phyloP scores from a whole-genome alignment of 331 rosid species.

The Stylosanthes scabra region DNA sequence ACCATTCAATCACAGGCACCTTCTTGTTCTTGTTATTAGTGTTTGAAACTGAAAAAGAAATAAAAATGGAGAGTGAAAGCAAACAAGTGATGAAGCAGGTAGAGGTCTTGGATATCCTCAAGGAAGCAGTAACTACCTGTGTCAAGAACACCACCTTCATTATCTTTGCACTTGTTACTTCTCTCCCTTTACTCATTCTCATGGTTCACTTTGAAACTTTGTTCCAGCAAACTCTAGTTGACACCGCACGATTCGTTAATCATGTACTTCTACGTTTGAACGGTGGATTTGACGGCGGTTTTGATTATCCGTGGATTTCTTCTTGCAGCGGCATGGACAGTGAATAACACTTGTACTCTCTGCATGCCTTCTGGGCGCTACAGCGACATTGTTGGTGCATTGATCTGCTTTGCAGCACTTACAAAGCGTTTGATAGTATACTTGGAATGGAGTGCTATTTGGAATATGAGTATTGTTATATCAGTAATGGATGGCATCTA shows the following conservation, averaged over 20 bases:
- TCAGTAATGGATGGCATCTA: slow-evolving; percentile 57
- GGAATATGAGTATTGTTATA: slow-evolving; percentile 65
- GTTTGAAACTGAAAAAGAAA: not conserved
- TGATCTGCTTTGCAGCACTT: slow-evolving; percentile 14
- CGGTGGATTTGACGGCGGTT: no score
- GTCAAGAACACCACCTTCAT: slow-evolving; percentile 48
- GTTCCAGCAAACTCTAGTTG: slow-evolving; percentile 47
- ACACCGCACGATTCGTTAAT: slow-evolving; percentile 31
- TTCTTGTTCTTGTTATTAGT: not conserved
- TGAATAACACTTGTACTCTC: not conserved
- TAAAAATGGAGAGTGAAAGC: slow-evolving; percentile 38
- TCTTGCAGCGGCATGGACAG: slow-evolving; percentile 46
- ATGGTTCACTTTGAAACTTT: slow-evolving; percentile 48
- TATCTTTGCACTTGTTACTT: slow-evolving; percentile 46
- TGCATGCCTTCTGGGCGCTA: no score
- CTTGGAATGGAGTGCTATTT: slow-evolving; percentile 60
- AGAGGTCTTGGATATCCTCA: slow-evolving; percentile 42
- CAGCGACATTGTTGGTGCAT: not conserved
- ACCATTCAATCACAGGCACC: not conserved
- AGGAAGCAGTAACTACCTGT: slow-evolving; percentile 32
- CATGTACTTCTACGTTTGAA: not conserved
- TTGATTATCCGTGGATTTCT: not conserved
- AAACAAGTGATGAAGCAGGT: slow-evolving; percentile 27
- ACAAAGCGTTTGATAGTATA: slow-evolving; percentile 38
- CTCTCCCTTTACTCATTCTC: slow-evolving; percentile 51